Evolutionary conservation across 2,329 filamentous ascomycete genomes (phyloP).

Genomic region (Xylariales sp.): DNA sequence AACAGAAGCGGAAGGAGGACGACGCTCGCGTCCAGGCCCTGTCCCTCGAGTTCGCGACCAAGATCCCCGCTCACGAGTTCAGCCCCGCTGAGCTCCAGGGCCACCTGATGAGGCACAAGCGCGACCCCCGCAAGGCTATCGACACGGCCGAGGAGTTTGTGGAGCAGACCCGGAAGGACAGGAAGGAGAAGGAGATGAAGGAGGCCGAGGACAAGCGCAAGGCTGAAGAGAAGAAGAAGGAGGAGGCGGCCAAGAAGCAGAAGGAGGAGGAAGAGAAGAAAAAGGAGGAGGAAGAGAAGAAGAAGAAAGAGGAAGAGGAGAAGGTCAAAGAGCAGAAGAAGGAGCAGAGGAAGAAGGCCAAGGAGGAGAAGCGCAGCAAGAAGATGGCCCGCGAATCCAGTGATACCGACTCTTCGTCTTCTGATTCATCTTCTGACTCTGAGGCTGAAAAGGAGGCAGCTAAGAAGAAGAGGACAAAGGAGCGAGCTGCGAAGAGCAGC

Average conservation of each 20-base stretch:
- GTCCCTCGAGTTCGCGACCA: slow-evolving; percentile 43
- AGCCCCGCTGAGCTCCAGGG: slow-evolving; percentile 59
- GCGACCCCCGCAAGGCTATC: slow-evolving; percentile 43
- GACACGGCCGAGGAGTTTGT: slow-evolving; percentile 45
- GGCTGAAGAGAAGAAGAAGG: slow-evolving; percentile 20
- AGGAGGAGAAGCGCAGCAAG: slow-evolving; percentile 13
- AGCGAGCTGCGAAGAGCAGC: not conserved
- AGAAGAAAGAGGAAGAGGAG: slow-evolving; percentile 29
- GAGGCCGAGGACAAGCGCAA: slow-evolving; percentile 26
- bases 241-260: slow-evolving; percentile 30
- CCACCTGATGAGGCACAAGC: slow-evolving; percentile 52
- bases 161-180: slow-evolving; percentile 38
- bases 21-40: slow-evolving; percentile 37
- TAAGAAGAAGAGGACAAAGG: not conserved
- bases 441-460: not conserved
- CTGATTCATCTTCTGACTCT: not conserved
- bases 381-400: not conserved
- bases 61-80: slow-evolving; percentile 51
- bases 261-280: slow-evolving; percentile 39
- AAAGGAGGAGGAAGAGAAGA: slow-evolving; percentile 34
- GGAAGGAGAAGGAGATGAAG: slow-evolving; percentile 26
- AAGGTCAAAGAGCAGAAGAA: slow-evolving; percentile 20
- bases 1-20: slow-evolving; percentile 27
- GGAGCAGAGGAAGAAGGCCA: slow-evolving; percentile 8
- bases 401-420: slow-evolving; percentile 1